Evolutionary conservation across 441 rosid species (phyloP), one percentile per base, ranked within the genome.

Genomic region (Erodium moschatum): DNA sequence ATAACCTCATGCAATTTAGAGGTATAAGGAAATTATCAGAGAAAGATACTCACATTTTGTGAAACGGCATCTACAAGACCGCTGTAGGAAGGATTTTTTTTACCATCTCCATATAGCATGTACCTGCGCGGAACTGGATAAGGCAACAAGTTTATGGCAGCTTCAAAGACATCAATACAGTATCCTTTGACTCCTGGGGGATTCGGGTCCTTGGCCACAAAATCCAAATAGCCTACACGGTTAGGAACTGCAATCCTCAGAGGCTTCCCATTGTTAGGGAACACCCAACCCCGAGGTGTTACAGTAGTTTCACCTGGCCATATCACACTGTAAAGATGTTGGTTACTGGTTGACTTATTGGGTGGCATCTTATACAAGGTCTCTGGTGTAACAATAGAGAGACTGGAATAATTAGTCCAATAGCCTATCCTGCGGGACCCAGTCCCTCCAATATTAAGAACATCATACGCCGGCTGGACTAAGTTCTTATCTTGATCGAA

Each of bases 151-250:
- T 73, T 81, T 65, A 93, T 61, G 3, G 97, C 98, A 50, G 93
- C 88, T 80, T 91, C 97, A 76, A 93, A 93, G 64, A 93, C 84
- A 76, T 93, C 98, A 12, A 93, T 88, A 70, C 96, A 86, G 73
- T 75, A 91, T 74, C 98, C 98, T 80, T 67, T 82, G 71, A 86
- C 92, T 63, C 97, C 93, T 1, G 77, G 94, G 4, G 94, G 85
- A 65, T 75, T 75, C 3, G 73, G 78, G 70, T 89, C 98, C 78
- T 77, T 83, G 3, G 79, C 67, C 67, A 74, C 86, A 77, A 81
- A 85, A 72, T 89, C 80, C 71, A 74, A 71, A 68, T 79, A 93
- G 79, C 81, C 77, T 65, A 83, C 84, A 24, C 98, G 86, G 79
- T 90, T 68, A 18, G 98, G 98, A 69, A 93, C 97, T 0, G 81